Base-by-base conservation (phyloP, 768 basidiomycete species). In the Ephemerocybe angulata region DNA sequence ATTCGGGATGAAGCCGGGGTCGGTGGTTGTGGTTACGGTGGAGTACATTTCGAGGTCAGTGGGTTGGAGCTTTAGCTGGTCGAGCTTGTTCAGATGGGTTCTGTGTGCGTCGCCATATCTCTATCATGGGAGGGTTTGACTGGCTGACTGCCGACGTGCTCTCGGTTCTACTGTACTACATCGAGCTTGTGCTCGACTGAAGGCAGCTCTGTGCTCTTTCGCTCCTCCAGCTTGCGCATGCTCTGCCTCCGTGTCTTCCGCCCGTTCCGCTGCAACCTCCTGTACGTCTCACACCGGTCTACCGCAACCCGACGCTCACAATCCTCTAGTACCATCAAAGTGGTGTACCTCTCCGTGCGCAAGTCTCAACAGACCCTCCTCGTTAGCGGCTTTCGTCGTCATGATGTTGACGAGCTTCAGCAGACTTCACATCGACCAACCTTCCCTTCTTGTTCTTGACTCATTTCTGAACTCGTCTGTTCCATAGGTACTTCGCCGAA, bases 161-260 rank as follows among this genome's bases (percentile, higher is more conserved):
- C 53, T 87, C 92, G 3, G 93, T 96, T 43, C 62, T 90, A 24
- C 93, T 93, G 2, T 95, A 93, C 64, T 95, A 93, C 67, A 83
- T 96, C 51, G 93, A 95, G 71, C 77, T 95, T 49, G 70, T 89
- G 27, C 65, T 94, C 11, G 84, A 82, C 31, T 88, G n/a, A 93
- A 72, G 93, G 96, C 68, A 94, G 92, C 89, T 87, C 90, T 3
- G 87, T 88, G 30, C 75, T 93, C 51, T 96, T 95, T 70, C 80
- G 93, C 17, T 97, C 94, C 67, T 93, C 92, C 0, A 95, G 95
- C 53, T 73, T 97, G 31, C 79, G 93, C 35, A 93, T 92, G 72
- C 94, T 95, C 69, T 85, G 93, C 29, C 79, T 95, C 22, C 84
- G 93, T 19, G 92, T 95, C 6, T 97, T 96, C 71, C 76, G 90